phyloP scores from a whole-genome alignment of 257 asterid species.

The Petrea volubilis region DNA sequence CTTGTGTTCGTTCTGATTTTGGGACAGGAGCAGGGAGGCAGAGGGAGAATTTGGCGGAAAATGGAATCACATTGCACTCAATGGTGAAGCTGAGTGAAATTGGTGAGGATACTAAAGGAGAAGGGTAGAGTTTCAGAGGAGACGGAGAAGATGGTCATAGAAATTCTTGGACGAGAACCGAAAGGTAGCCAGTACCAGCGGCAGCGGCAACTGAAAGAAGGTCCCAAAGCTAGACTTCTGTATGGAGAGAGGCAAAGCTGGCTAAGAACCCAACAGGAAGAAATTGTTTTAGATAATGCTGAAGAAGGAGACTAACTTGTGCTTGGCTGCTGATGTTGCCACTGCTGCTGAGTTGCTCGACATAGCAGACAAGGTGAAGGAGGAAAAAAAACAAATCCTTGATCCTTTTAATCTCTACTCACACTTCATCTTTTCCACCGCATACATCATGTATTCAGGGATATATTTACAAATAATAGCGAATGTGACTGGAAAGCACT shows the following conservation, averaged over 20 bases:
- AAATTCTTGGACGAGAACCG: slow-evolving; percentile 83
- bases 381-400: background rate
- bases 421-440: background rate
- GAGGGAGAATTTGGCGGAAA: slow-evolving; percentile 89
- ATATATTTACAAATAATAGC: background rate
- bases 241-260: slow-evolving; percentile 78
- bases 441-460: background rate
- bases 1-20: slow-evolving; percentile 18
- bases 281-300: slow-evolving; percentile 89
- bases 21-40: slow-evolving; percentile 93
- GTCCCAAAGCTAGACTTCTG: slow-evolving; percentile 50
- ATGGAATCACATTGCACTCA: slow-evolving; percentile 81
- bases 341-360: slow-evolving; percentile 91
- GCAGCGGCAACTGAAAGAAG: slow-evolving; percentile 39
- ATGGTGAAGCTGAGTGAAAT: slow-evolving; percentile 87
- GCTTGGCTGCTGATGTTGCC: slow-evolving; percentile 96
- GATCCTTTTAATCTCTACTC: background rate
- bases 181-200: slow-evolving; percentile 63
- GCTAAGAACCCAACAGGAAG: slow-evolving; percentile 85
- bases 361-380: slow-evolving; percentile 82
- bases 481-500: background rate
- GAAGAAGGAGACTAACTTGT: slow-evolving; percentile 80
- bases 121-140: slow-evolving; percentile 94
- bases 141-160: slow-evolving; percentile 76
- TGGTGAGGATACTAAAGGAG: slow-evolving; percentile 89